Evolutionary conservation across 352 stramenopile genomes (phyloP), one percentile per base, ranked within the genome.

Genomic region (Phytopythium montanum): DNA sequence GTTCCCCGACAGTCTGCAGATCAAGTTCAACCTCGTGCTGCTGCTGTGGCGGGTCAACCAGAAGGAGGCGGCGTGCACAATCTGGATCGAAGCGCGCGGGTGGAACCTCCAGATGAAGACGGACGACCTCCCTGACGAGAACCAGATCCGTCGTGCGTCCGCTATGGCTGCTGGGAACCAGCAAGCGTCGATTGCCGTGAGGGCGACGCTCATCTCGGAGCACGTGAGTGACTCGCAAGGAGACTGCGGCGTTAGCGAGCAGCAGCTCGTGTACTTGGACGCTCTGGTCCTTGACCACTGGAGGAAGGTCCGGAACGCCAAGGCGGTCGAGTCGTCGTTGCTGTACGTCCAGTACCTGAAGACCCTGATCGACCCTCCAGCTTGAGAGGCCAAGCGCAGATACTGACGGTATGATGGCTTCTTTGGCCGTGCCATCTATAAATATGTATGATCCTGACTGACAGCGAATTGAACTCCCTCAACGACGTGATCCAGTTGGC

Each of bases 21-120:
- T 91, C 3, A 72, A 69, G 23, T 94, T 93, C 59, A 95, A 95
- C 48, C 62, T 93, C 18, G 73, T 77, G 31, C 61, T 94, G n/a
- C 63, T 95, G 38, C 68, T 95, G 0, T 94, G 81, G 86, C 68
- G 82, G 18, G 69, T 76, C 16, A 52, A 59, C 3, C 69, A 91
- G 16, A 70, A 70, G 50, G 61, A 72, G 2, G 61, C 63, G 31
- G 84, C 84, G 19, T 90, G 72, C 36, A 59, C 68, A n/a, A 25
- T 92, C 23, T 95, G 86, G 86, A 66, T 88, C 19, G 74, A 90
- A 62, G 68, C 72, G 61, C 79, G 84, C 4, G 70, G 68, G 0
- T 93, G 76, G 80, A 71, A 66, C 46, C 56, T 81, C 2, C 61
- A 66, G 42, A 75, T 73, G 57, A 64, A 73, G 41, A 33, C 54